Evolutionary conservation across 2,329 filamentous ascomycete species (phyloP).

Genomic region (Dactylellina haptotyla): DNA sequence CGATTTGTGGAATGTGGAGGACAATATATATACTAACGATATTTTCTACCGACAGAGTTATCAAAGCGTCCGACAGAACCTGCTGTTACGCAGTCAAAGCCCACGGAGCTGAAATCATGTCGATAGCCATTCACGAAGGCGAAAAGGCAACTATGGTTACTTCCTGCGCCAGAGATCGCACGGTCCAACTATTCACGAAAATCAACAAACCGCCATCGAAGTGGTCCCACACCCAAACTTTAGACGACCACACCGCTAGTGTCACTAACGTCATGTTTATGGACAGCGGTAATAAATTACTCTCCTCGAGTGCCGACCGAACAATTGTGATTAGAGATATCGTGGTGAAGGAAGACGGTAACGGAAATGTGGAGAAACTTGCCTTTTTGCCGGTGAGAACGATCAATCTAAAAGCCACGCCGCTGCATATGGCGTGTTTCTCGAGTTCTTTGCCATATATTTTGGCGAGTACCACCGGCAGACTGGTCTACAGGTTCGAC

Average conservation of each 20-base stretch:
- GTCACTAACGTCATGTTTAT: constrained; percentile 82
- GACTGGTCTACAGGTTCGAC: constrained; percentile 70
- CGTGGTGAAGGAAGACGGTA: constrained; percentile 65
- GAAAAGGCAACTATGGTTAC: constrained; percentile 75
- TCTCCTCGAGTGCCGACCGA: constrained; percentile 89
- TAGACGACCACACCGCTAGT: constrained; percentile 88
- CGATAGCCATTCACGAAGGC: constrained; percentile 76
- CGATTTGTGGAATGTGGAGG: constrained; percentile 6
- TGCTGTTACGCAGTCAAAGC: constrained; percentile 80
- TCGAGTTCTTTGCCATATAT: constrained; percentile 69
- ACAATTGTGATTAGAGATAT: constrained; percentile 77
- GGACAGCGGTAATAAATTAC: constrained; percentile 74
- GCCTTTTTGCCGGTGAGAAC: constrained; percentile 81
- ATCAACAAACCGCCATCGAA: constrained; percentile 64
- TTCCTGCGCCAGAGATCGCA: constrained; percentile 86
- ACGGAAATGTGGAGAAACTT: constrained; percentile 62
- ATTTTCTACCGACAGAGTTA: constrained; percentile 65
- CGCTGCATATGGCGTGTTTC: constrained; percentile 81
- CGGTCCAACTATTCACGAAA: constrained; percentile 81
- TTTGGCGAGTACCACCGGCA: constrained; percentile 71
- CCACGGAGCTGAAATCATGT: constrained; percentile 84
- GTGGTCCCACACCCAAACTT: constrained; percentile 85
- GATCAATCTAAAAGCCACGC: constrained; percentile 85
- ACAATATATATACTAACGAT: constrained; percentile 16
- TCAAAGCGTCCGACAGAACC: constrained; percentile 71